These are phyloP conservation scores for Phytophthora brassicae DNA, from an alignment of 352 stramenopile species.

Conservation along the genomic window DNA sequence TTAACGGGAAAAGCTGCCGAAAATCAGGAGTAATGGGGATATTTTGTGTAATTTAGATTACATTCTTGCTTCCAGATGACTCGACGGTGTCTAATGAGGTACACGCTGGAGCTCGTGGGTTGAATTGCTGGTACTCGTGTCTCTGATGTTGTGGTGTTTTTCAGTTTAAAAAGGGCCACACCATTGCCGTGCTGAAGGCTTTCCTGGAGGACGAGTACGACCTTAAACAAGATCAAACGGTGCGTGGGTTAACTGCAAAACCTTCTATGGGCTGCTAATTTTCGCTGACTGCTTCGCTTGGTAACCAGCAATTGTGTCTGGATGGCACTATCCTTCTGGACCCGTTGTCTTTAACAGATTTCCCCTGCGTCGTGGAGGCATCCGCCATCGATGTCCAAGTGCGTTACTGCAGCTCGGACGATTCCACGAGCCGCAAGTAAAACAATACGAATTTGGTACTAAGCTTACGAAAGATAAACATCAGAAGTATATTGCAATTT, in stretches of 20 bases:
- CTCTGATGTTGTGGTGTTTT: not conserved
- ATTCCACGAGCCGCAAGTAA: conserved; percentile 33
- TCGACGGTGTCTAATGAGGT: conserved; percentile 49
- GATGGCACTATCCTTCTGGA: conserved; percentile 48
- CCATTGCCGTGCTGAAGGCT: conserved; percentile 56
- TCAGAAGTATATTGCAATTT: too few relatives aligned
- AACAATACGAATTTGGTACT: not conserved
- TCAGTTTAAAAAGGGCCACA: conserved; percentile 74
- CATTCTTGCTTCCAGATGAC: conserved; percentile 59
- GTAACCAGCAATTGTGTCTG: conserved; percentile 45
- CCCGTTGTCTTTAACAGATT: conserved; percentile 68
- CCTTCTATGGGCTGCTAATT: too few relatives aligned
- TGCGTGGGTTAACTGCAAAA: conserved; percentile 16
- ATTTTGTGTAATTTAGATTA: conserved; percentile 30
- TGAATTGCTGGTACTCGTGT: not conserved
- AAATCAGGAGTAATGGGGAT: too few relatives aligned
- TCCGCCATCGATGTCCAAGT: conserved; percentile 48
- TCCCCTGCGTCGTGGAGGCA: conserved; percentile 39
- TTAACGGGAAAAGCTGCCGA: not conserved
- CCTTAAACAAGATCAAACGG: conserved; percentile 35
- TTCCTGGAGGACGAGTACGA: conserved; percentile 62
- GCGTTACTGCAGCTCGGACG: conserved; percentile 16
- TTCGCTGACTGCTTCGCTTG: not conserved
- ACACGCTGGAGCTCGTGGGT: not conserved
- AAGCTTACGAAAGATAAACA: too few relatives aligned